phyloP scores from a whole-genome alignment of 78 protist genomes.

The Dictyostelium capitatum region DNA sequence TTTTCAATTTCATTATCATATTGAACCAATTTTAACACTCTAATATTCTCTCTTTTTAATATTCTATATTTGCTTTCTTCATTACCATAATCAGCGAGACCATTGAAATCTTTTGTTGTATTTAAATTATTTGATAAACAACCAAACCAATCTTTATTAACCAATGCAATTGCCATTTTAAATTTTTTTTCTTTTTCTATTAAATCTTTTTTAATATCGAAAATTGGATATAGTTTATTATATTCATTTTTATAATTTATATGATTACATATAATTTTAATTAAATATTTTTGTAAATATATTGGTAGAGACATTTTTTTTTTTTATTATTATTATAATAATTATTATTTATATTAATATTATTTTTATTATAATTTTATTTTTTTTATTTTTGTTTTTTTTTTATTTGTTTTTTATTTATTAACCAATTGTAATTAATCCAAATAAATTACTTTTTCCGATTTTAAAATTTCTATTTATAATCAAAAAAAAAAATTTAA shows the following conservation, averaged over 20 bases:
- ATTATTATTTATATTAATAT: no score
- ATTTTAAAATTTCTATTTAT: no score
- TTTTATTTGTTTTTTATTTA: no score
- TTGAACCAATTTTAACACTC: background rate
- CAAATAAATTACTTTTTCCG: no score
- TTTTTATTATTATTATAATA: no score
- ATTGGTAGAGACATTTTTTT: background rate
- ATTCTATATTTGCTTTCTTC: background rate
- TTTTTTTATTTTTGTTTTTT: no score
- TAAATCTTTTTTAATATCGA: background rate
- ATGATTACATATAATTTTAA: background rate
- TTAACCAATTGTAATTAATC: no score
- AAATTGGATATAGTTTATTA: background rate
- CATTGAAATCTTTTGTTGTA: background rate
- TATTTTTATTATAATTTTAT: no score
- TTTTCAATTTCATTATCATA: background rate
- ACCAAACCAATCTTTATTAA: background rate
- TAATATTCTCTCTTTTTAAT: background rate
- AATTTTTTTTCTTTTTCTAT: background rate
- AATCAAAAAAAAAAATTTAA: no score
- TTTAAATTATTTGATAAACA: background rate
- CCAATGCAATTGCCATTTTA: background rate
- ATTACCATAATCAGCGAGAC: background rate
- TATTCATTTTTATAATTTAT: background rate
- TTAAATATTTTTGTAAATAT: conserved; percentile 6